phyloP scores from a whole-genome alignment of 2,329 filamentous ascomycete genomes.

The Colletotrichum sp. region DNA sequence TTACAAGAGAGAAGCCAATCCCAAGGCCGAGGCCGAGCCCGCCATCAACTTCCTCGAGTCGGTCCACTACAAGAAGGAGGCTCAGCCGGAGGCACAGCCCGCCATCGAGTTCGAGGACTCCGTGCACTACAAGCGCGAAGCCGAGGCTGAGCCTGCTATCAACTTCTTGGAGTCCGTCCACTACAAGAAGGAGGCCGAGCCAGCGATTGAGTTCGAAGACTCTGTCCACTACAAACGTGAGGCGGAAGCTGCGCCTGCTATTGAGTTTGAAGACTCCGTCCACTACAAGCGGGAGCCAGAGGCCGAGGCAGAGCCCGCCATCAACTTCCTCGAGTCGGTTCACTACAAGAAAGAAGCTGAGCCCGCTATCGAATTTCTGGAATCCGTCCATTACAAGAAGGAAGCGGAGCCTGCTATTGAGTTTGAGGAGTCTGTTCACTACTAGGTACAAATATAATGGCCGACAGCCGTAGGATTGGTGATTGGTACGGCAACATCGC shows the following conservation, averaged over 20 bases:
- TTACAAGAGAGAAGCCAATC: background rate
- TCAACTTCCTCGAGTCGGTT: background rate
- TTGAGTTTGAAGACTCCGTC: background rate
- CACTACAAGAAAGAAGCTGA: background rate
- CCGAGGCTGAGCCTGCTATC: background rate
- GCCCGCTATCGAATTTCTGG: background rate
- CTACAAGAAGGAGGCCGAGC: background rate
- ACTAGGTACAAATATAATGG: background rate
- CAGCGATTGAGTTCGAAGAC: background rate
- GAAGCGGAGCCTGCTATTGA: background rate
- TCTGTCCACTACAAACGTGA: background rate
- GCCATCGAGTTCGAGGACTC: background rate
- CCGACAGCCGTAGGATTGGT: background rate
- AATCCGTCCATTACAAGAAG: background rate
- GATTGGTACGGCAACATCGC: background rate
- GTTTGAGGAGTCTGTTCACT: background rate
- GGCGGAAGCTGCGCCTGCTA: background rate
- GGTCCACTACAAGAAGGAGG: slow-evolving; percentile 1
- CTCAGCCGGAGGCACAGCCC: background rate
- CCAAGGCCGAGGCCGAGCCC: background rate
- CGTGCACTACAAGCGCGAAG: slow-evolving; percentile 2
- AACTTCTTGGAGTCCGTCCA: background rate
- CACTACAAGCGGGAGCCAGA: background rate
- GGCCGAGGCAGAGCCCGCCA: background rate
- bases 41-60: background rate